Conservation (phyloP, 495 filamentous ascomycete genomes). For the Elasticomyces elasticus region DNA sequence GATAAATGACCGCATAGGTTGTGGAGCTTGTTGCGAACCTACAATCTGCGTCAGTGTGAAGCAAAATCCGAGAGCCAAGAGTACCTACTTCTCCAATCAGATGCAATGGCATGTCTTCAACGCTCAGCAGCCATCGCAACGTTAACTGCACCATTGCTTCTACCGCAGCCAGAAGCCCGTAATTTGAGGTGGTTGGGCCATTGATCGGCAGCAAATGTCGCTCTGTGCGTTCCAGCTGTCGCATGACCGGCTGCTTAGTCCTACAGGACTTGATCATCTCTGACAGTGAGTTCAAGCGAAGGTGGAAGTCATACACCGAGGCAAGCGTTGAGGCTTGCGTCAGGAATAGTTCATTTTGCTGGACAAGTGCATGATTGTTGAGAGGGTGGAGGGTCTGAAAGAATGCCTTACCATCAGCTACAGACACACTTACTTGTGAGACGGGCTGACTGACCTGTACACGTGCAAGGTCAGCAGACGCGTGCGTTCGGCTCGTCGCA, state of each 20-base stretch:
- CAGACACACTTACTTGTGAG: conserved; percentile 29
- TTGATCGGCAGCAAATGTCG: background rate
- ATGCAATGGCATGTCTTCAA: background rate
- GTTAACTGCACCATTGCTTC: background rate
- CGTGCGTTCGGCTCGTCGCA: conserved; percentile 6
- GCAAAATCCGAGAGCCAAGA: background rate
- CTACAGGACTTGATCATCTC: background rate
- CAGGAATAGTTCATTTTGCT: background rate
- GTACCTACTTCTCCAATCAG: background rate
- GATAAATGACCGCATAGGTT: background rate
- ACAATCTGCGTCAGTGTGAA: background rate
- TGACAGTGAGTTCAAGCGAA: background rate
- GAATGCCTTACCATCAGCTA: conserved; percentile 24
- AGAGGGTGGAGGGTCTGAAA: conserved; percentile 53
- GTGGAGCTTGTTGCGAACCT: background rate
- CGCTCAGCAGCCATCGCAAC: background rate
- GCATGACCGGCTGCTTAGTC: background rate
- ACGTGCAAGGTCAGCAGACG: conserved; percentile 23
- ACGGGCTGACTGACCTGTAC: conserved; percentile 42
- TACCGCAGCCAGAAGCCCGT: background rate
- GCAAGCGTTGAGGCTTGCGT: conserved; percentile 8
- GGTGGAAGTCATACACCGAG: background rate
- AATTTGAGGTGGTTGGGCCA: too few species aligned
- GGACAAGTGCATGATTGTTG: conserved; percentile 43
- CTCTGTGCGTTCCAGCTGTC: background rate